phyloP scores from a whole-genome alignment of 768 basidiomycete genomes.

The Boletus reticulatus region DNA sequence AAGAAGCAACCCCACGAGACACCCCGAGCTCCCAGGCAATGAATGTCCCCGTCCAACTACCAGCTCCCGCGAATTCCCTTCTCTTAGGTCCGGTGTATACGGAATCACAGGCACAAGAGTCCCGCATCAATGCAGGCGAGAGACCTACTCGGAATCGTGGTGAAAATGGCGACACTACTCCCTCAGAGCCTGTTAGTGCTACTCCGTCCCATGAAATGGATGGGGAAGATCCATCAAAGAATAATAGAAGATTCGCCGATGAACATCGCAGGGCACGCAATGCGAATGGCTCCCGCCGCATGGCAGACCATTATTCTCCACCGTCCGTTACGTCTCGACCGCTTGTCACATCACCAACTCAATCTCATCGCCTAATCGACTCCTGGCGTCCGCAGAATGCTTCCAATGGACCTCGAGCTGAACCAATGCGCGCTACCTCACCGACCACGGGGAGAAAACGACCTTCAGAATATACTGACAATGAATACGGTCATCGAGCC shows the following conservation, averaged over 20 bases:
- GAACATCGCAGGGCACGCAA: conserved; percentile 8
- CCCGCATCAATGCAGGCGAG: background rate
- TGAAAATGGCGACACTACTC: background rate
- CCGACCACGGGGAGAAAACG: conserved; percentile 22
- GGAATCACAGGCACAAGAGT: conserved; percentile 4
- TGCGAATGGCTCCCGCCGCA: background rate
- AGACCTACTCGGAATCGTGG: background rate
- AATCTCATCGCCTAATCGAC: background rate
- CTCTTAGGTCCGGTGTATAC: conserved; percentile 7
- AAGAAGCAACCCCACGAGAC: background rate
- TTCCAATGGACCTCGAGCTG: conserved; percentile 13
- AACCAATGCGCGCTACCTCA: conserved; percentile 15
- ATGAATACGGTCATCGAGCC: conserved; percentile 17
- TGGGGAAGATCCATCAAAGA: conserved; percentile 9
- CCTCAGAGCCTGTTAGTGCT: conserved; percentile 8
- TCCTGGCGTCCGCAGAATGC: conserved; percentile 5
- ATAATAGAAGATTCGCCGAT: conserved; percentile 6
- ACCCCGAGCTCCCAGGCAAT: conserved; percentile 7
- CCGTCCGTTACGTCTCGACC: background rate
- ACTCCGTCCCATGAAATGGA: conserved; percentile 1
- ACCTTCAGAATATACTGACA: conserved; percentile 18
- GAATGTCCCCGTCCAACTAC: conserved; percentile 5
- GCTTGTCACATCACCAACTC: conserved; percentile 1
- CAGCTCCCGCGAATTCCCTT: conserved; percentile 6
- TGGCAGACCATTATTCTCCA: conserved; percentile 14